Percentiles rank a stretch among this genome's conserved stretches.
These are phyloP conservation scores for Leccinellum albellum DNA, from an alignment of 768 basidiomycete species.

Conservation along the genomic window DNA sequence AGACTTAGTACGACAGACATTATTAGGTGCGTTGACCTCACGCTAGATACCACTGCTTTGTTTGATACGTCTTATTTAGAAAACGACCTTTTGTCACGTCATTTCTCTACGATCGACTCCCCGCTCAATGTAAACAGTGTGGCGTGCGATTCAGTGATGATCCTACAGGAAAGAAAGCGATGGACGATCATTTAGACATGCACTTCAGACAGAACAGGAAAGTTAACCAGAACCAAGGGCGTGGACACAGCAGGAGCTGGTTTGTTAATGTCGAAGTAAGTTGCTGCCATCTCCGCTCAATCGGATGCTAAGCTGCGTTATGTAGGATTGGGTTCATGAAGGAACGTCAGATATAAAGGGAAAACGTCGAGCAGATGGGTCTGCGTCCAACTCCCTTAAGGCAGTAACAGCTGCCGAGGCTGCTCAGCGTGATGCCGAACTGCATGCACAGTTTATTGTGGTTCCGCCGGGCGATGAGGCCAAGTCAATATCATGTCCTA, in stretches of 20 bases:
- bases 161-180: slow-evolving; percentile 61
- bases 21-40: slow-evolving; percentile 48
- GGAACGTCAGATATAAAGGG: slow-evolving; percentile 57
- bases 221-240: slow-evolving; percentile 50
- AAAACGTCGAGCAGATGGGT: slow-evolving; percentile 58
- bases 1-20: slow-evolving; percentile 68
- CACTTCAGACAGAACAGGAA: slow-evolving; percentile 93
- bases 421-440: slow-evolving; percentile 71
- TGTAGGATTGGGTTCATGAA: slow-evolving; percentile 87
- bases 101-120: slow-evolving; percentile 71
- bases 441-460: slow-evolving; percentile 75
- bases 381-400: slow-evolving; percentile 50
- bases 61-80: slow-evolving; percentile 24
- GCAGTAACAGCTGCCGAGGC: slow-evolving; percentile 57
- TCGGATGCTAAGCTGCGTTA: slow-evolving; percentile 10
- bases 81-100: slow-evolving; percentile 55
- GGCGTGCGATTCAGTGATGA: slow-evolving; percentile 81
- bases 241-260: slow-evolving; percentile 91
- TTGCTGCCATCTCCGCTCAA: background rate
- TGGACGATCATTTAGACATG: slow-evolving; percentile 92
- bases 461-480: slow-evolving; percentile 90
- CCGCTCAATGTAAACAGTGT: slow-evolving; percentile 91
- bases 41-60: background rate
- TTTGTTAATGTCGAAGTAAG: slow-evolving; percentile 73
- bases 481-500: slow-evolving; percentile 80